These are phyloP conservation scores for Cryptosporidium canis DNA, from an alignment of 169 alveolate species.

Conservation along the genomic window DNA sequence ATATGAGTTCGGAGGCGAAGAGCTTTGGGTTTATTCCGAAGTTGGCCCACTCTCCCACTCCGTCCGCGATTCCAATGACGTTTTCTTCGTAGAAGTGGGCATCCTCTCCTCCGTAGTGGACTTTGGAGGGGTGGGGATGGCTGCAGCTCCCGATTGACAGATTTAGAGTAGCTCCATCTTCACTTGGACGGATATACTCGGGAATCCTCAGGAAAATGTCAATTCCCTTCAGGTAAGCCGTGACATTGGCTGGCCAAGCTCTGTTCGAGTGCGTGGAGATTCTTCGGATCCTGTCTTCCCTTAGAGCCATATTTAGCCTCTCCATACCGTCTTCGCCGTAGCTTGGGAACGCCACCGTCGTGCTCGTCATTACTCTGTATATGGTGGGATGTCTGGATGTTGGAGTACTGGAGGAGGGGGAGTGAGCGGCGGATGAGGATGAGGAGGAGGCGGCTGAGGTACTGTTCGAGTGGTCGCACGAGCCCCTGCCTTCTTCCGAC, in stretches of 20 bases:
- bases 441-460: not conserved
- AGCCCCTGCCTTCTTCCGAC: not conserved
- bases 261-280: constrained; percentile 42
- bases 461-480: not conserved
- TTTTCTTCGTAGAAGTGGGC: constrained; percentile 80
- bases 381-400: not conserved
- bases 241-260: constrained; percentile 57
- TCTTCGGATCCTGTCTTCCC: constrained; percentile 44
- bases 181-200: constrained; percentile 30
- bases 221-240: constrained; percentile 54
- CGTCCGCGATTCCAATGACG: constrained; percentile 84
- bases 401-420: not conserved
- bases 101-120: constrained; percentile 88
- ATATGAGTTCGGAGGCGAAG: constrained; percentile 79
- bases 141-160: constrained; percentile 54
- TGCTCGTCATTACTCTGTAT: constrained; percentile 62
- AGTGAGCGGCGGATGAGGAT: not conserved
- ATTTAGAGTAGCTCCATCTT: not conserved
- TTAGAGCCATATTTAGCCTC: constrained; percentile 41
- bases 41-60: constrained; percentile 82
- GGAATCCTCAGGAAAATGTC: constrained; percentile 56
- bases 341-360: constrained; percentile 19
- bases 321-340: constrained; percentile 38
- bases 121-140: constrained; percentile 81
- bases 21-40: constrained; percentile 78